Base-by-base conservation (phyloP, 208 protist species). In the Acanthamoeba castellanii region DNA sequence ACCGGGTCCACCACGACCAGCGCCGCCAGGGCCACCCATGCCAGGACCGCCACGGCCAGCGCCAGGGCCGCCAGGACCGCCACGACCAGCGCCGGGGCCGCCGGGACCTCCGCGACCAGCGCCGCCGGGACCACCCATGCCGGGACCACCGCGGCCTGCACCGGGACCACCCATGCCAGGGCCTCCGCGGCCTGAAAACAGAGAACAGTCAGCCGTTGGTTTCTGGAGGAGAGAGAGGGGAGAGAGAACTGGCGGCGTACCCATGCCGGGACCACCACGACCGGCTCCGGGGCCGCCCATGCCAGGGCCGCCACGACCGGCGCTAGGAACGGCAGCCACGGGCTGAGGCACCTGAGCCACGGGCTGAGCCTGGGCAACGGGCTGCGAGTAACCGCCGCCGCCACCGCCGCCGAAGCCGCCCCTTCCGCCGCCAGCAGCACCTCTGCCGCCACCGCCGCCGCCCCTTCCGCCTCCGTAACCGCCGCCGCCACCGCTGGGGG, bases 101-200 rank as follows among this genome's bases (percentile, higher is more conserved):
- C 94, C 88, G 27, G 94, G 90, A 55, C 94, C 94, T 5, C 91
- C 94, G 32, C 94, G 78, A n/a, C 42, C 94, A 87, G 45, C 57
- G n/a, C 88, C 57, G n/a, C 88, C 85, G 6, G 32, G 50, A 85
- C 82, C 70, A 47, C 45, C 92, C 27, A n/a, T 64, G 61, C 78
- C 81, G 85, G 78, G 78, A 66, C 92, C 92, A 11, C 92, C 92
- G 27, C 92, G 42, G 45, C 92, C 50, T 50, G 90, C 90, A 95
- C 66, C 94, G 16, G 57, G 45, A 32, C 45, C 88, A 57, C 94
- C 87, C 42, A 45, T 45, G 5, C 4, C 42, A 66, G 50, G 27
- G 14, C 22, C 94, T 20, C 45, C 45, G 16, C n/a, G 42, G 42
- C 27, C 87, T 27, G 34, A n/a, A 37, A 74, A 16, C 32, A 25